These are phyloP conservation scores for Yamadazyma triangularis DNA, from an alignment of 1,139 yeast genomes.

Conservation along the genomic window DNA sequence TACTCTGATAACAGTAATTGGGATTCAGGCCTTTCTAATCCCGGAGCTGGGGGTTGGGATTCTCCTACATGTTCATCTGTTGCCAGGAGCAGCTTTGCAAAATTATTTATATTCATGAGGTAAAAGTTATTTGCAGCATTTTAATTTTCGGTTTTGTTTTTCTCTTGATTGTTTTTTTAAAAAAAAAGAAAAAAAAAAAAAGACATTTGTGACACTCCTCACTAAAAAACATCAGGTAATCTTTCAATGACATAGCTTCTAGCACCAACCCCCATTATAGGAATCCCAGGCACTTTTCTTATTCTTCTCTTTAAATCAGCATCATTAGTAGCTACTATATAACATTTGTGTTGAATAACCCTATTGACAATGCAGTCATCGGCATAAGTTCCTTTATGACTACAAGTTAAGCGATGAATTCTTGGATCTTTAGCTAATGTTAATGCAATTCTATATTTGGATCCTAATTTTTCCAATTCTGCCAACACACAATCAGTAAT, in stretches of 20 bases:
- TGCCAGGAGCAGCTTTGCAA: too few species aligned
- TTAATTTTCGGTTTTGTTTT: too few species aligned
- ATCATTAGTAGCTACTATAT: conserved; percentile 96
- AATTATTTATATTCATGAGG: too few species aligned
- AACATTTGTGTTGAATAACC: conserved; percentile 93
- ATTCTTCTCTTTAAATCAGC: conserved; percentile 94
- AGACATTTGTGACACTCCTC: background rate
- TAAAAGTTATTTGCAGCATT: too few species aligned
- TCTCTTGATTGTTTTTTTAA: too few species aligned
- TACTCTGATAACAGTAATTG: too few species aligned
- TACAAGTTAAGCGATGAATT: conserved; percentile 78
- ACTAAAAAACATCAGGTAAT: conserved; percentile 84
- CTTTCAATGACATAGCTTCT: conserved; percentile 90
- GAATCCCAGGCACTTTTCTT: conserved; percentile 95
- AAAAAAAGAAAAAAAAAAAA: too few species aligned
- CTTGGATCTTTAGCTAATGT: conserved; percentile 92
- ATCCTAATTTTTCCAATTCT: conserved; percentile 92
- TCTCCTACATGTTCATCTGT: too few species aligned
- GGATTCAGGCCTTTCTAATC: too few species aligned
- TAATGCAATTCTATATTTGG: conserved; percentile 88
- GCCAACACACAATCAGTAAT: conserved; percentile 98
- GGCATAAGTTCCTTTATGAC: conserved; percentile 95
- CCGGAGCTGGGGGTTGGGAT: too few species aligned
- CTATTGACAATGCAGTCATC: conserved; percentile 95
- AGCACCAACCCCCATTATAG: conserved; percentile 93